Evolutionary conservation across 805 yeast genomes (phyloP), one percentile per base, ranked within the genome.

Genomic region (Barnettozyma populi): DNA sequence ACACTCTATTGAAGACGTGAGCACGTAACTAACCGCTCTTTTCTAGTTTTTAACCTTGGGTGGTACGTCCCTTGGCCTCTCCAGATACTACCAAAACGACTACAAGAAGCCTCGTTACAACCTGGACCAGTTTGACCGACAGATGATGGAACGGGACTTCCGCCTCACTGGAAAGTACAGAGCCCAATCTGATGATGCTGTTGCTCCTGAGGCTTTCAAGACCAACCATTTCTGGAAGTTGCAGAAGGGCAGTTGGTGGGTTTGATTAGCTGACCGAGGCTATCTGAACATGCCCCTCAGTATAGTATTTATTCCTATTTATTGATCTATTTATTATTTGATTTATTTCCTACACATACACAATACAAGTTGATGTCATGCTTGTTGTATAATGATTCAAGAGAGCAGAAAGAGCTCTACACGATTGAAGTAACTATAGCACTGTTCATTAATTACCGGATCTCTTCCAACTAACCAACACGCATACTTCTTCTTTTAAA

Each of bases 171-270:
- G 95, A 23, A 72, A 74, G 37, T 73, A 69, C 59, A 74, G 95
- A 61, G 90, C 82, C 35, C 92, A 86, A 63, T 64, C 74, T 43
- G 80, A 79, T 53, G 75, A 72, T 38, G 76, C 90, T 7, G 68
- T 75, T 36, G 95, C 95, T 4, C 89, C 90, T 35, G 90, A 84
- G 51, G 75, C 73, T 29, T 87, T 88, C 75, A 85, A 82, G 69
- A 80, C 86, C n/a, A 80, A 77, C 62, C 76, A 86, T n/a, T 55
- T 56, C 42, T 61, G 64, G 61, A 63, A 62, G 47, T 31, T 63
- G 35, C 59, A 63, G 50, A 57, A 57, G 47, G 45, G 45, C 18
- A 59, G 57, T 43, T 62, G 64, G 63, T 62, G 62, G 56, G 46
- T 41, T 21, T 49, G 41, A 35, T 4, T 5, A 19, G n/a, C 16